A percentile compares a stretch with the other conserved stretches of the same genome.
Conservation (phyloP, 345 rosid genomes). For the Rhizophora mangle region DNA sequence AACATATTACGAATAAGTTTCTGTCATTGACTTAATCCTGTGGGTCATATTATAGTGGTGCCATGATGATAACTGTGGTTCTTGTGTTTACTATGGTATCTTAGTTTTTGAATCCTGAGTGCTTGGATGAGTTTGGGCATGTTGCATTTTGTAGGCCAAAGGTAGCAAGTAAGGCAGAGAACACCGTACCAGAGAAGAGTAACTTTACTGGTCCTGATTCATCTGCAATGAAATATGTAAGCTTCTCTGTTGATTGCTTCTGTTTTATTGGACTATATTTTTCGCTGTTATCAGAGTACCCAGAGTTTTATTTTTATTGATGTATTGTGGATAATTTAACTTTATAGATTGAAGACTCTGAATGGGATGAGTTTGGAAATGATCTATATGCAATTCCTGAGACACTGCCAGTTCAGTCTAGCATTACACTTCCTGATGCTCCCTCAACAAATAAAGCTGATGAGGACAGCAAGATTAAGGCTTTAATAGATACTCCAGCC, state of each 20-base stretch:
- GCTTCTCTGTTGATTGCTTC: slow-evolving; percentile 13
- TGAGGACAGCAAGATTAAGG: slow-evolving; percentile 91
- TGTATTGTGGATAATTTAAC: slow-evolving; percentile 1
- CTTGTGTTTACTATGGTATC: slow-evolving; percentile 5
- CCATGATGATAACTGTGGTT: background rate
- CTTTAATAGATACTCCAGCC: slow-evolving; percentile 88
- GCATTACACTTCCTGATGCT: slow-evolving; percentile 44
- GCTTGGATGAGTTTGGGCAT: slow-evolving; percentile 25
- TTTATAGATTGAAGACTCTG: slow-evolving; percentile 65
- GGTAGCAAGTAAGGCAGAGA: slow-evolving; percentile 50
- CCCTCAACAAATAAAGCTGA: slow-evolving; percentile 71
- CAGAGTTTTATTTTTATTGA: too few relatives aligned
- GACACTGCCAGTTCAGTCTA: slow-evolving; percentile 47
- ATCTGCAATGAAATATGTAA: slow-evolving; percentile 62
- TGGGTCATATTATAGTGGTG: background rate
- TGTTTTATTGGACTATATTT: background rate
- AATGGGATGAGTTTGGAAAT: slow-evolving; percentile 96
- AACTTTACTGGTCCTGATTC: slow-evolving; percentile 46
- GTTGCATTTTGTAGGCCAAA: slow-evolving; percentile 58
- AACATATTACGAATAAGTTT: too few relatives aligned
- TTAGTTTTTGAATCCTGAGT: slow-evolving; percentile 12
- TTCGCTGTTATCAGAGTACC: background rate
- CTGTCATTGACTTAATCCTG: too few relatives aligned
- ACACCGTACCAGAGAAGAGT: slow-evolving; percentile 45
- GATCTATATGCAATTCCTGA: slow-evolving; percentile 90